These are phyloP conservation scores for Camelina neglecta DNA, from an alignment of 345 rosid species.

Conservation along the genomic window DNA sequence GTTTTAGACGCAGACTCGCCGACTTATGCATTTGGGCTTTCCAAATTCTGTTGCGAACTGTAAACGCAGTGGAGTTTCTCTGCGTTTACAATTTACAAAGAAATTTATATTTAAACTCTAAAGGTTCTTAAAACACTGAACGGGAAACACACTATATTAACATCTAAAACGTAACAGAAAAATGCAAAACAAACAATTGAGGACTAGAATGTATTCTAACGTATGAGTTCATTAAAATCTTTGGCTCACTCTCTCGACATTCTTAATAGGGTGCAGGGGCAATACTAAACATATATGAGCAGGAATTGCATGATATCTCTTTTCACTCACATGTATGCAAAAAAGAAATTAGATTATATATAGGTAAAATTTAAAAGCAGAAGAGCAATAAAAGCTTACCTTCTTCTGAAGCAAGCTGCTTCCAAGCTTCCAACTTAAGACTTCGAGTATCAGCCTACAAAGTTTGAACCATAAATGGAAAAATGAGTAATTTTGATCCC, in stretches of 20 bases:
- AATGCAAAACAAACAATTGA: constrained; percentile 5
- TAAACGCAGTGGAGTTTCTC: too few relatives aligned
- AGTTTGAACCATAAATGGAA: constrained; percentile 30
- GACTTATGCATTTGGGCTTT: too few relatives aligned
- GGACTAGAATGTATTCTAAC: constrained; percentile 9
- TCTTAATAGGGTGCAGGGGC: constrained; percentile 18
- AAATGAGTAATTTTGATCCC: neutral
- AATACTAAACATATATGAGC: constrained; percentile 12
- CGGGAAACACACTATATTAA: neutral
- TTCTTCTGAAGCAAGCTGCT: constrained; percentile 91
- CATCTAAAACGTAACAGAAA: neutral
- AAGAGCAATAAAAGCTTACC: constrained; percentile 50
- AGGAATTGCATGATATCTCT: neutral
- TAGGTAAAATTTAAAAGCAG: neutral
- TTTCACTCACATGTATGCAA: neutral
- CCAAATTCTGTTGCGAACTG: too few relatives aligned
- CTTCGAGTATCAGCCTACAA: constrained; percentile 79
- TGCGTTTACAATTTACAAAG: neutral
- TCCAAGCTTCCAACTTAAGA: constrained; percentile 87
- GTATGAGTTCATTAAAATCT: constrained; percentile 27
- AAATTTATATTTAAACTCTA: neutral
- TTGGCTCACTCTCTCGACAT: neutral
- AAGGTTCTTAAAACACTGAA: neutral
- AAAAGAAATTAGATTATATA: neutral
- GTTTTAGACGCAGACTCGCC: too few relatives aligned